Base-by-base conservation (phyloP, 176 grass and related monocot genomes). In the Rhipidocladum racemiflorum region DNA sequence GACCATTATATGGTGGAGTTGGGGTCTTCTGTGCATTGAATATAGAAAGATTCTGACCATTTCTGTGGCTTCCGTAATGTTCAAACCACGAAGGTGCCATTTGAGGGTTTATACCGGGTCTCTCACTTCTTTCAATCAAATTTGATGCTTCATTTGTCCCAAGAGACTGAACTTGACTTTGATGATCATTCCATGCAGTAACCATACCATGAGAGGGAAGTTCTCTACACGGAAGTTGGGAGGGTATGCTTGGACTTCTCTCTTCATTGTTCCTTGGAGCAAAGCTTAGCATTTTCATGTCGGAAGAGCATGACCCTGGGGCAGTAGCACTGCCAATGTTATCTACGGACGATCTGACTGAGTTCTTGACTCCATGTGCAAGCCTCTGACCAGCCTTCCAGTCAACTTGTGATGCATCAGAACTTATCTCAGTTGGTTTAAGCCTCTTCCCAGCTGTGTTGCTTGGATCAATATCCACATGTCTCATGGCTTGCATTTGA, bases 31-130 rank as follows among this genome's bases (percentile, higher is more conserved):
- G 88, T 1, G 66, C 71, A 35, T 87, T 90, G 21, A 91, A 81
- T 64, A 83, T 28, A 35, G 90, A 56, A 84, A 86, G 45, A 83
- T 71, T 91, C 65, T 89, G 81, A 67, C 90, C 90, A 57, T 91
- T 97, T 88, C 79, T 88, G 67, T 92, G 84, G 75, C 46, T 89
- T 59, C 86, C 87, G 32, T 91, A 91, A 72, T 89, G 90, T 65
- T 84, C 90, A 85, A 95, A 97, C 95, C 90, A 97, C 65, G 92
- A 92, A 49, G 92, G 88, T 69, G 90, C 88, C 90, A 94, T 97
- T 75, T 95, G 95, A 87, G 90, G 92, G 81, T 89, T 97, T 71
- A 94, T 91, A 65, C 84, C 87, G 10, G 85, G 79, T 20, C 74
- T 79, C 59, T 94, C 90, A 42, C 46, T 85, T 89, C 81, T 88